Evolutionary conservation across 2,329 filamentous ascomycete genomes (phyloP), one percentile per base, ranked within the genome.

Genomic region (Ampelomyces quisqualis): DNA sequence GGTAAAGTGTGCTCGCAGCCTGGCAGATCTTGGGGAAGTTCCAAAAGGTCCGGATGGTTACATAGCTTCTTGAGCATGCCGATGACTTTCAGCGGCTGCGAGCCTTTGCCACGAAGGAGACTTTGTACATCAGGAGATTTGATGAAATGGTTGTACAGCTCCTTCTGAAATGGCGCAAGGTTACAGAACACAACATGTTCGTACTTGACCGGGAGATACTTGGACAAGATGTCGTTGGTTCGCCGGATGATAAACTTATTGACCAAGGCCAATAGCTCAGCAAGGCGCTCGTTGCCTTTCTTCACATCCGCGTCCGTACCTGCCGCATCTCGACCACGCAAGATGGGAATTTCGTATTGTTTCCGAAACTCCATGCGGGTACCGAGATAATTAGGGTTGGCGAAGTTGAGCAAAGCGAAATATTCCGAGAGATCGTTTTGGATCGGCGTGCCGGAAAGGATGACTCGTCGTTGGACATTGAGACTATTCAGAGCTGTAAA

Each of bases 161-260:
- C 88, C 39, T 90, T 78, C 68, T 98, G 93, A 71, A 98, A 97
- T 0, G 88, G 87, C 11, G 93, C 86, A 31, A 95, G 78, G 57
- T 91, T 91, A 77, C 93, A 98, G 71, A 98, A 98, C 1, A 98
- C 93, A 20, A 98, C 93, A 65, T 98, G 93, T 69, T 98, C 93
- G 70, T 98, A 98, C 73, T 98, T 98, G 73, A 97, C 84, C 0
- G 93, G 93, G 44, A 98, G 73, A 64, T 98, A 98, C 68, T 98
- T 98, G 36, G 91, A 96, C 17, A 98, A 73, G 47, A 98, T 95
- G 62, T 98, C 93, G 77, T 98, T 98, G 3, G 91, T 96, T 43
- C 93, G 84, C 45, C 93, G 86, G 58, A 98, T 98, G 65, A 98
- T 94, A 71, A 98, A 98, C 62, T 95, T 96, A 73, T 97, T 98